Base-by-base conservation (phyloP, 2,329 filamentous ascomycete species). In the Hypomyces rosellus region DNA sequence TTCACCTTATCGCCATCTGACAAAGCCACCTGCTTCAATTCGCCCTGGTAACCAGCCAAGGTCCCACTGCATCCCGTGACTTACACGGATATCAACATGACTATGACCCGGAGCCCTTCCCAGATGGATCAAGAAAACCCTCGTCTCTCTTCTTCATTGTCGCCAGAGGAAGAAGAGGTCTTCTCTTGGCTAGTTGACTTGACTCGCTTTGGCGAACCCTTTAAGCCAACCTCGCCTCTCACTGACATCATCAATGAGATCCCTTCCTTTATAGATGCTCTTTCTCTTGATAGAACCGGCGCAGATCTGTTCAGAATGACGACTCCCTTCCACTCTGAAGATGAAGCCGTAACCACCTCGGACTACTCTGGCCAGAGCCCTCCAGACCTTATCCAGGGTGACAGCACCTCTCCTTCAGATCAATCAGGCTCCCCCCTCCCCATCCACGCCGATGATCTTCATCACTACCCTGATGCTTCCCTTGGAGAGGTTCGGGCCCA, bases 1-100 rank as follows among this genome's bases (percentile, higher is more conserved):
- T 68, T 67, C 63, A 66, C 56, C 61, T 67, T 66, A 62, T 68
- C 67, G 64, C 60, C 61, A 61, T 63, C 62, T 64, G 63, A 67
- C 62, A 63, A 52, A 63, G 61, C 62, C 63, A 60, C 63, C 60
- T 59, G 64, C 58, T 63, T 64, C 65, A 64, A 63, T 67, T 67
- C 64, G 65, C 60, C 65, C 60, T 58, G 53, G 55, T 57, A 62
- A 57, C 57, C 58, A 65, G 62, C 59, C 63, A 66, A 68, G 67
- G 68, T 70, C 69, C 68, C 68, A 70, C 68, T 66, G 68, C 63
- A 63, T 65, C 62, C 61, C 64, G 65, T 69, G 68, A 69, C 68
- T 68, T 69, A 69, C 61, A 69, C 65, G 62, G 60, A 65, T 59
- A 64, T 66, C 66, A 68, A 65, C 62, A 69, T 69, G 66, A 64